Conservation (phyloP, 352 stramenopile species). For the Globisporangium solare region DNA sequence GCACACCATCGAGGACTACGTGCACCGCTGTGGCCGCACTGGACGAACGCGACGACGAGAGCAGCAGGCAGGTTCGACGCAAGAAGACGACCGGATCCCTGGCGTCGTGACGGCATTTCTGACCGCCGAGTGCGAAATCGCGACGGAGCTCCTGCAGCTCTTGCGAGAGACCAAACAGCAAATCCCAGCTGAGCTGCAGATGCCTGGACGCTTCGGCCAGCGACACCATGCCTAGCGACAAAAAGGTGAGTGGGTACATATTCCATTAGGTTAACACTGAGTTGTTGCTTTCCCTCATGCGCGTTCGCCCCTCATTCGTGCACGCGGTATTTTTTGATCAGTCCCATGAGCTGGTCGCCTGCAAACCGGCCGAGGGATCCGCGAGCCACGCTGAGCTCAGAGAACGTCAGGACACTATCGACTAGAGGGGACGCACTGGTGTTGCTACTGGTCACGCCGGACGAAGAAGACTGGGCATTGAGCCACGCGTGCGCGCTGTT, state of each 20-base stretch:
- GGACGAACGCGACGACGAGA: conserved; percentile 33
- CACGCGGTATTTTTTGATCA: conserved; percentile 69
- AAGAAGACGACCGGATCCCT: too few relatives aligned
- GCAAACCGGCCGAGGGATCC: conserved; percentile 74
- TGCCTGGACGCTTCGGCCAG: conserved; percentile 31
- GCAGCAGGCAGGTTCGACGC: too few relatives aligned
- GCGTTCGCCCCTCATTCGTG: conserved; percentile 20
- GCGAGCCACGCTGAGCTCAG: conserved; percentile 59
- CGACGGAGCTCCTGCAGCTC: conserved; percentile 41
- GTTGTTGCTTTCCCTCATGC: conserved; percentile 10
- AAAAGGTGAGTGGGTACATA: neutral
- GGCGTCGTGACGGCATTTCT: conserved; percentile 40
- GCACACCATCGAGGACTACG: conserved; percentile 86
- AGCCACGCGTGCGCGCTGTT: conserved; percentile 30
- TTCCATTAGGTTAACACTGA: neutral
- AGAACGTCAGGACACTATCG: conserved; percentile 59
- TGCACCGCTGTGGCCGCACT: conserved; percentile 85
- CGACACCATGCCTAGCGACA: neutral
- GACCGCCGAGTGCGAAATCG: conserved; percentile 50
- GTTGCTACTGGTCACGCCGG: conserved; percentile 2
- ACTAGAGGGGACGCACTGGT: conserved; percentile 20
- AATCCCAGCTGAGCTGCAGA: conserved; percentile 43
- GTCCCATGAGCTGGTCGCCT: conserved; percentile 80
- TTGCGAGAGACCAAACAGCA: conserved; percentile 36
- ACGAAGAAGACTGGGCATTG: conserved; percentile 2